Evolutionary conservation across 257 asterid genomes (phyloP), one percentile per base, ranked within the genome.

Genomic region (Coffea canephora): DNA sequence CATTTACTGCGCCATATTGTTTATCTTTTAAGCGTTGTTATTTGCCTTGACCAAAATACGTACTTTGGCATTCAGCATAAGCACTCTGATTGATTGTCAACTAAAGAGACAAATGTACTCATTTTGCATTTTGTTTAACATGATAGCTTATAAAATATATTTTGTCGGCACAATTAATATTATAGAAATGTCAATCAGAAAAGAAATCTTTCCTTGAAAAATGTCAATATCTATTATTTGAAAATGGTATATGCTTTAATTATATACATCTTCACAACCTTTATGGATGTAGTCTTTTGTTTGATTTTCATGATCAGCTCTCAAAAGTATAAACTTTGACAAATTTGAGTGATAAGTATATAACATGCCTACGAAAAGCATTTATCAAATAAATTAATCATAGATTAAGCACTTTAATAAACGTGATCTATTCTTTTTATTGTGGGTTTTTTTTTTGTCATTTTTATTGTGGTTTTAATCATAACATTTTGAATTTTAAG

Each of bases 311-410:
- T 31, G 31, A 31, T 19, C 49, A 39, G 14, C 8, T 41, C 34
- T 41, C 27, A 69, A 39, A 39, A 39, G 43, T 76, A 80, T 68
- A 75, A 45, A 46, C 54, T 75, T 43, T 68, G 67, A 75, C 55
- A 34, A 25, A 27, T 69, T 68, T 18, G 67, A 45, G 71, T 55
- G 77, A 81, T 75, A 69, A 72, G 57, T 27, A 12, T 27, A 12
- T 25, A 65, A 16, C 61, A 48, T 71, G 61, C 27, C 27, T 46
- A 19, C 34, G 48, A 71, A 46, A 23, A 25, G 14, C 77, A 48
- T 25, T 73, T 50, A 52, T 71, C 65, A 50, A 73, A 73, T 41
- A 27, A 73, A 25, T 27, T 27, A 27, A 27, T 73, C 7, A 73
- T 48, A 25, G 48, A 49, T 39, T 18, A 74, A 9, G 19, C 4